Percentiles rank a stretch among this genome's conserved stretches.
Conservation (phyloP, 768 basidiomycete genomes). For the Phallus indusiatus region DNA sequence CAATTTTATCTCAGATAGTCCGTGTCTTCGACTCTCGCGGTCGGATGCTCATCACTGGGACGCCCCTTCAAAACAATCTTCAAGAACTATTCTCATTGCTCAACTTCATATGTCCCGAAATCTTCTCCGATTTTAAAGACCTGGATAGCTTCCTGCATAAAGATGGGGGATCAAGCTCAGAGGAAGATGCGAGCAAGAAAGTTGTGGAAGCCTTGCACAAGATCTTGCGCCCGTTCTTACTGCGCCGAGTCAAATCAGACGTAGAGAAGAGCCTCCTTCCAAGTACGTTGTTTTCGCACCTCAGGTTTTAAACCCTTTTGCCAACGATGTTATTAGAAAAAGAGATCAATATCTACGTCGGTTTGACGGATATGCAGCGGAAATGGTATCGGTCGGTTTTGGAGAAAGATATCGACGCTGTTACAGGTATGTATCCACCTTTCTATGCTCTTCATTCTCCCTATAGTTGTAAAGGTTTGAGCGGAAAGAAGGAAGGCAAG, state of each 20-base stretch:
- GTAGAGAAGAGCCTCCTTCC: constrained; percentile 94
- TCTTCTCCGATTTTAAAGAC: constrained; percentile 85
- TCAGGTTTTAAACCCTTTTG: background rate
- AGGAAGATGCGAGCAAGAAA: constrained; percentile 81
- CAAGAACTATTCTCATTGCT: constrained; percentile 89
- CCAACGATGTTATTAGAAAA: constrained; percentile 50
- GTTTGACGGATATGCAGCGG: constrained; percentile 92
- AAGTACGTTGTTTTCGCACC: constrained; percentile 36
- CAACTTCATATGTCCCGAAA: constrained; percentile 96
- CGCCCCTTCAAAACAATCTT: constrained; percentile 92
- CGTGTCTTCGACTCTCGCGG: constrained; percentile 83
- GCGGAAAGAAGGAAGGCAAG: constrained; percentile 98
- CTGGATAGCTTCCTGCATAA: constrained; percentile 92
- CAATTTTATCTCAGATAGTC: constrained; percentile 90
- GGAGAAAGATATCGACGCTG: constrained; percentile 98
- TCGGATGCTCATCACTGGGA: constrained; percentile 90
- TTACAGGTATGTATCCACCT: constrained; percentile 56
- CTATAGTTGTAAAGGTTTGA: constrained; percentile 44
- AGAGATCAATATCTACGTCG: constrained; percentile 98
- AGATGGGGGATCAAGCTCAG: constrained; percentile 46
- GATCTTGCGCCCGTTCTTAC: constrained; percentile 88
- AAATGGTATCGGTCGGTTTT: constrained; percentile 96
- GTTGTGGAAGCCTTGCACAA: constrained; percentile 97
- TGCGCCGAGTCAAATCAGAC: constrained; percentile 90
- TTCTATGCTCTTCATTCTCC: background rate